Evolutionary conservation across 2,329 filamentous ascomycete genomes (phyloP).

Genomic region (Nemania sp.): DNA sequence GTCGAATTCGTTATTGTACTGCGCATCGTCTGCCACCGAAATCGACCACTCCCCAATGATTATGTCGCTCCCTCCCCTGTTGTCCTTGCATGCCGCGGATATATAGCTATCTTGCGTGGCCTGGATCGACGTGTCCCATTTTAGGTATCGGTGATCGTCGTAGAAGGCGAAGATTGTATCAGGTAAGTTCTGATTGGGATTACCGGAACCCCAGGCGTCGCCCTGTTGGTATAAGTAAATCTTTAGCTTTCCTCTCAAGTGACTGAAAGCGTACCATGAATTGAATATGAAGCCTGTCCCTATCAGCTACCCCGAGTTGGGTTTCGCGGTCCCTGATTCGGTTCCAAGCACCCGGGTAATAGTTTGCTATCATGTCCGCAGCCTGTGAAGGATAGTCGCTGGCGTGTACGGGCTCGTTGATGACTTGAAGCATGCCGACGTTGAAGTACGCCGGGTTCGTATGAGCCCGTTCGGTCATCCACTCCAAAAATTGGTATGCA

Average conservation of each 20-base stretch:
- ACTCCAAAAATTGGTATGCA: constrained; percentile 52
- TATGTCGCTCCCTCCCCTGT: constrained; percentile 48
- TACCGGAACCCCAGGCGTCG: constrained; percentile 53
- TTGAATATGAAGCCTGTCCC: constrained; percentile 52
- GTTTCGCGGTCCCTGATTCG: constrained; percentile 51
- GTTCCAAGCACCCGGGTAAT: constrained; percentile 51
- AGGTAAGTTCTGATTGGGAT: constrained; percentile 48
- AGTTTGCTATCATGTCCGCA: constrained; percentile 45
- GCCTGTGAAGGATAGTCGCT: constrained; percentile 36
- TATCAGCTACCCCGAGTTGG: constrained; percentile 42
- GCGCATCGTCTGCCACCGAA: constrained; percentile 52
- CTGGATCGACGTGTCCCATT: constrained; percentile 53
- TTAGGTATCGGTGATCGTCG: constrained; percentile 39
- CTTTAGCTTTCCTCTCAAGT: neutral
- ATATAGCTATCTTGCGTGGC: constrained; percentile 56
- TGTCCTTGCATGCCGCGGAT: constrained; percentile 50
- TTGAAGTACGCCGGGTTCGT: constrained; percentile 48
- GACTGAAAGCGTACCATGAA: constrained; percentile 33
- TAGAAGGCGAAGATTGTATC: constrained; percentile 42
- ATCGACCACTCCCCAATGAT: constrained; percentile 65
- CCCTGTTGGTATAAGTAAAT: constrained; percentile 9
- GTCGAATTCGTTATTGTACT: constrained; percentile 48
- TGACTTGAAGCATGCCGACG: constrained; percentile 55
- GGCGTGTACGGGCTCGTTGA: constrained; percentile 53
- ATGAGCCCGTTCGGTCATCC: constrained; percentile 54